Conservation (phyloP, 164 flowering plant species). For the Aristolochia fimbriata region DNA sequence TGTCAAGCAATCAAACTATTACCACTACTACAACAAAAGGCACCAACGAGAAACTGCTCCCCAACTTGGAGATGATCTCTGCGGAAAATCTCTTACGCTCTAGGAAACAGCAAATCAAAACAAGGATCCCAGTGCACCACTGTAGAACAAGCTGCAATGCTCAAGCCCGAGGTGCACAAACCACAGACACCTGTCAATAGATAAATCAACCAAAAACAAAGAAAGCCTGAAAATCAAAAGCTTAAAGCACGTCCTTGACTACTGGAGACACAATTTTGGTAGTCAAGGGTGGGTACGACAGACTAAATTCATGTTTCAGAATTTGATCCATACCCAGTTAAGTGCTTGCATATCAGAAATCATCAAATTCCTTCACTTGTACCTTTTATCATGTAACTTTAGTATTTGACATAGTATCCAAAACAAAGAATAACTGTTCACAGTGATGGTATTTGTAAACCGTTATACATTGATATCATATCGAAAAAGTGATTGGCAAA, state of each 20-base stretch:
- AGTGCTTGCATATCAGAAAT: too few species aligned
- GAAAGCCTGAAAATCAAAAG: conserved; percentile 28
- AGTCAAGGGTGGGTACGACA: conserved; percentile 10
- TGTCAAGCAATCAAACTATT: background rate
- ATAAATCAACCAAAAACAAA: conserved; percentile 26
- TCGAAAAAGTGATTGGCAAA: too few species aligned
- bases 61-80: conserved; percentile 77
- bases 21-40: conserved; percentile 94
- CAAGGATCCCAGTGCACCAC: conserved; percentile 88
- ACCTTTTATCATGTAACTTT: too few species aligned
- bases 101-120: conserved; percentile 73
- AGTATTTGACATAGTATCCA: too few species aligned
- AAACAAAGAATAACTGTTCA: too few species aligned
- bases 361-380: too few species aligned
- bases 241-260: conserved; percentile 19
- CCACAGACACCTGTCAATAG: conserved; percentile 48
- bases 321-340: too few species aligned
- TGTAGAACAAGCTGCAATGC: conserved; percentile 94
- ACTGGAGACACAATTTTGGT: conserved; percentile 7
- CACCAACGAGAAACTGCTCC: conserved; percentile 90
- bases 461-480: too few species aligned
- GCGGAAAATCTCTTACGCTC: conserved; percentile 54
- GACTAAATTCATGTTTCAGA: background rate
- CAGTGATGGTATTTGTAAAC: too few species aligned
- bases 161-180: conserved; percentile 60